Evolutionary conservation across 164 flowering plant species (phyloP).

Genomic region (Stephania yunnanensis): DNA sequence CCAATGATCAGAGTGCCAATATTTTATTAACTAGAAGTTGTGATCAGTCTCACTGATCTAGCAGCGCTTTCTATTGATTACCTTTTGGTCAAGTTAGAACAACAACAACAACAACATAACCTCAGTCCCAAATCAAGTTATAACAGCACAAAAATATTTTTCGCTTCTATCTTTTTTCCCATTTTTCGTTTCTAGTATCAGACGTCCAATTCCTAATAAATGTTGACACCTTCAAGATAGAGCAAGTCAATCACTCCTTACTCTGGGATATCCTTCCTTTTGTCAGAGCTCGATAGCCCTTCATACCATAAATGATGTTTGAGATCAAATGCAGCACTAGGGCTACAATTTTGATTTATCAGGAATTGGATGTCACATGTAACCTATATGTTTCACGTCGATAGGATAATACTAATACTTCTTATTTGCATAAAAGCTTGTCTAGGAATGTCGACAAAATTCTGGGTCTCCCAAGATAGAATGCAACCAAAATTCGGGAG

Average conservation of each 20-base stretch:
- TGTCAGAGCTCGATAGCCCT: too few species aligned
- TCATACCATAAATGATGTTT: too few species aligned
- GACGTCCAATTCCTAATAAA: neutral
- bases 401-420: too few species aligned
- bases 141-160: neutral
- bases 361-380: too few species aligned
- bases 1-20: neutral
- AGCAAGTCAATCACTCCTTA: neutral
- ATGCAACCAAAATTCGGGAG: too few species aligned
- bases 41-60: neutral
- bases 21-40: neutral
- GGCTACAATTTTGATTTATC: too few species aligned
- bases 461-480: neutral
- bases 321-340: too few species aligned
- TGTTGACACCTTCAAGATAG: too few species aligned
- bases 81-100: neutral
- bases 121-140: too few species aligned
- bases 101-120: too few species aligned
- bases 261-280: too few species aligned
- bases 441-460: neutral
- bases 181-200: neutral
- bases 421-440: neutral
- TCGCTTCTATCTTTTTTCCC: neutral
- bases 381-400: too few species aligned
- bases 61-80: neutral